Conservation (phyloP, 768 basidiomycete genomes). For the Mrakia gelida region DNA sequence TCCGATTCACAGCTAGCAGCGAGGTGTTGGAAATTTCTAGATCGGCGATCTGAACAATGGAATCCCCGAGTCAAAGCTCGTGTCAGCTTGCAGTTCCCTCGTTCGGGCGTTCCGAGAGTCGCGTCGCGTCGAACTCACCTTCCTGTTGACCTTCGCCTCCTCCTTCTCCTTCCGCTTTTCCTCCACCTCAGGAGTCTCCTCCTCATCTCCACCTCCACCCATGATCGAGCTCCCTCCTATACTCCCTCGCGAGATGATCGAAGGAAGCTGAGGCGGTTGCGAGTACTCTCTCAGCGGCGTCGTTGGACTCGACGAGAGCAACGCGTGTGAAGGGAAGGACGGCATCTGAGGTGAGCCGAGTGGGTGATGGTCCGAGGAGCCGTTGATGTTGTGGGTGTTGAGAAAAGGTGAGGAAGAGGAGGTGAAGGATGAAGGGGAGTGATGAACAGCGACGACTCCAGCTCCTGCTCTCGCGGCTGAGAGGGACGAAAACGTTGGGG, state of each 20-base stretch:
- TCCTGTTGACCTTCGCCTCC: constrained; percentile 30
- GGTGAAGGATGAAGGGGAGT: neutral
- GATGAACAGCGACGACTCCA: neutral
- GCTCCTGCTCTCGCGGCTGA: neutral
- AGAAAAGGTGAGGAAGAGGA: neutral
- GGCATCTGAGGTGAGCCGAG: neutral
- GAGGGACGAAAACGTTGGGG: constrained; percentile 15
- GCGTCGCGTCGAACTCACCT: neutral
- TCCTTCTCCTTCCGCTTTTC: constrained; percentile 23
- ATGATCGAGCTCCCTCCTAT: constrained; percentile 5
- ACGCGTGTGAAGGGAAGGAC: neutral
- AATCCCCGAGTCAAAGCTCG: neutral
- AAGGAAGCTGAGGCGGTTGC: neutral
- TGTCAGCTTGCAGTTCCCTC: neutral
- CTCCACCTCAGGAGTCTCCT: neutral
- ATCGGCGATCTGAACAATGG: constrained; percentile 26
- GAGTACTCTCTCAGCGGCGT: neutral
- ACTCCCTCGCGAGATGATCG: neutral
- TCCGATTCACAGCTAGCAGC: constrained; percentile 26
- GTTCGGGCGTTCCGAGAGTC: too few species aligned
- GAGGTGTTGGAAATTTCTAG: constrained; percentile 33
- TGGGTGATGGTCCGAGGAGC: neutral
- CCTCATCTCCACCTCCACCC: constrained; percentile 1
- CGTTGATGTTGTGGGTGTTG: neutral
- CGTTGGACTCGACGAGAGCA: neutral